Evolutionary conservation across 768 basidiomycete species (phyloP), one percentile per base, ranked within the genome.

Genomic region (Suillus ampliporus): DNA sequence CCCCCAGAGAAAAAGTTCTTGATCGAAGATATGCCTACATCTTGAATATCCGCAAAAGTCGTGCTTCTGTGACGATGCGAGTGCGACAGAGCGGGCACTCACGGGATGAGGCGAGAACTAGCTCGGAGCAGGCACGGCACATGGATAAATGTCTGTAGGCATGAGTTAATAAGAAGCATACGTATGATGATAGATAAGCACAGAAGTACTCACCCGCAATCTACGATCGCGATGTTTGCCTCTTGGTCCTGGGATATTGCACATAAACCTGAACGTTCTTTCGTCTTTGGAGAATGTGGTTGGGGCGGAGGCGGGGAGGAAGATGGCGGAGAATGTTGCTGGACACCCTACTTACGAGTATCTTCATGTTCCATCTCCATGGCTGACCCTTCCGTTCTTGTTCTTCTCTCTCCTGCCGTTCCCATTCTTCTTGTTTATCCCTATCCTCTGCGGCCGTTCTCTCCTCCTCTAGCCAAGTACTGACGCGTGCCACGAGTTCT

Each of bases 231-330:
- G 61, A 97, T 92, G 66, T 91, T 95, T 0, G 95, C 95, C 65
- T 97, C 95, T 63, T 95, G 92, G 65, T 97, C 95, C 71, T 96
- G 95, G 71, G 95, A 97, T 11, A 97, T 85, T 0, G 96, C 92
- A 72, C 95, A 97, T 5, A 95, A 75, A 2, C 95, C 94, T 10
- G 85, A 84, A 26, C 89, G 84, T 64, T 93, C 91, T 13, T n/a
- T n/a, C n/a, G 31, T 34, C 21, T 58, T 57, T 28, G 73, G 68
- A 2, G 78, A 64, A 31, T 31, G 31, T 3, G 31, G 31, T 31
- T 31, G 31, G 41, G 68, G 43, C 21, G n/a, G n/a, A n/a, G n/a
- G n/a, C n/a, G n/a, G n/a, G 69, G 44, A 59, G 6, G 73, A 41
- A 47, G 52, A 56, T 23, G 61, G n/a, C n/a, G 63, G 61, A 26